Conservation (phyloP, 1,139 yeast genomes). For the Nakaseomyces uthaithaninus region DNA sequence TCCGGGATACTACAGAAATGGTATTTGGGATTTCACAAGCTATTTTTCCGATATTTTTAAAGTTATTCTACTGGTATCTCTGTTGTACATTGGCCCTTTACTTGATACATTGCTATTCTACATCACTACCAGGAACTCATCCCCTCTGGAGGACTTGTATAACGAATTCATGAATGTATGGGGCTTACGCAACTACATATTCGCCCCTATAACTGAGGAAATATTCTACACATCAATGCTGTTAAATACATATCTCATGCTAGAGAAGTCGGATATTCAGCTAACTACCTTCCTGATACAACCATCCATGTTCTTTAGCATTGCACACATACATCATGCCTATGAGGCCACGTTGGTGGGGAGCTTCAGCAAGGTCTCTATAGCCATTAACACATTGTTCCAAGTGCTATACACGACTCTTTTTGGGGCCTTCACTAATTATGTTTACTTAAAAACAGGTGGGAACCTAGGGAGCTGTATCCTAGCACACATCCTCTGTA, state of each 20-base stretch:
- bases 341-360: conserved; percentile 41
- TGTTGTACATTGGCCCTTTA: conserved; percentile 55
- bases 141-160: conserved; percentile 19
- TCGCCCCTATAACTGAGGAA: conserved; percentile 90
- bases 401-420: conserved; percentile 69
- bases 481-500: conserved; percentile 65
- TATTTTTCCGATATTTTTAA: conserved; percentile 23
- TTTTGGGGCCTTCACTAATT: conserved; percentile 72
- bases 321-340: conserved; percentile 91
- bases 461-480: conserved; percentile 57
- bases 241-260: conserved; percentile 35
- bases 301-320: conserved; percentile 71
- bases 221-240: conserved; percentile 64
- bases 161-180: conserved; percentile 35
- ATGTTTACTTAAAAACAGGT: conserved; percentile 43
- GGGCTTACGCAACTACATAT: conserved; percentile 56
- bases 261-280: conserved; percentile 18
- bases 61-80: conserved; percentile 33
- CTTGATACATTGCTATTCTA: conserved; percentile 33
- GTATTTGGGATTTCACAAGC: conserved; percentile 12
- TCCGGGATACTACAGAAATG: conserved; percentile 24
- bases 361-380: conserved; percentile 27
- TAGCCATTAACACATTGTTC: conserved; percentile 39
- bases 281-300: conserved; percentile 33
- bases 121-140: conserved; percentile 22